Evolutionary conservation across 768 basidiomycete species (phyloP).

Genomic region (Rhizopogon sp.): DNA sequence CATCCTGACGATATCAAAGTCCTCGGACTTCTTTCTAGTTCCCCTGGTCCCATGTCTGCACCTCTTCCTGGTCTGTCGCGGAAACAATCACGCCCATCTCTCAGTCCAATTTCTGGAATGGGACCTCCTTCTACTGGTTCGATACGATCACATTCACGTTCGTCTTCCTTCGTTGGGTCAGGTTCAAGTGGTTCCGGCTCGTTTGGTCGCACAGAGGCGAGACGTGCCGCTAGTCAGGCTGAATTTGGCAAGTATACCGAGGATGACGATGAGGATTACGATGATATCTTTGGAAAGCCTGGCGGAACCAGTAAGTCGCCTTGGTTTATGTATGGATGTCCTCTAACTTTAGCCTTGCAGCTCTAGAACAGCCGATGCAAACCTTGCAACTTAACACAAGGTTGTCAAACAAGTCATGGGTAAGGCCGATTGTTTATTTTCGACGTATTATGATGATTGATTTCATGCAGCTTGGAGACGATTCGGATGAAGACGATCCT

Average conservation of each 20-base stretch:
- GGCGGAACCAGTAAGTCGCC: conserved; percentile 56
- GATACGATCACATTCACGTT: conserved; percentile 46
- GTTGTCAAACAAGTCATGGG: conserved; percentile 89
- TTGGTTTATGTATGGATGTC: conserved; percentile 1
- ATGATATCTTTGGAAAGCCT: conserved; percentile 86
- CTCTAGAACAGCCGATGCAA: conserved; percentile 56
- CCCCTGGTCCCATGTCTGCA: conserved; percentile 62
- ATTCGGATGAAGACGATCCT: conserved; percentile 90
- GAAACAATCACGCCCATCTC: conserved; percentile 48
- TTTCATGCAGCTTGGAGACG: conserved; percentile 59
- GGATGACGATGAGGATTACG: conserved; percentile 88
- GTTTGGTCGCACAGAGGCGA: conserved; percentile 62
- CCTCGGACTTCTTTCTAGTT: conserved; percentile 45
- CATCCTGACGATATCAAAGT: conserved; percentile 89
- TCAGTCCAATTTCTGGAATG: conserved; percentile 38
- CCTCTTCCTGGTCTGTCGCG: conserved; percentile 54
- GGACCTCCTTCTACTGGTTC: conserved; percentile 21
- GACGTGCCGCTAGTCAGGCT: conserved; percentile 44
- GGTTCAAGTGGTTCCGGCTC: conserved; percentile 42
- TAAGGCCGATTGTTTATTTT: conserved; percentile 23
- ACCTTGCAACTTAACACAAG: conserved; percentile 83
- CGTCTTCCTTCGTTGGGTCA: conserved; percentile 49
- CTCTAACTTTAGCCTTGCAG: conserved; percentile 26
- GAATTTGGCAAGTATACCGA: conserved; percentile 87
- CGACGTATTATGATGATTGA: not conserved